These are phyloP conservation scores for Uncinocarpus reesii DNA, from an alignment of 2,329 filamentous ascomycete genomes.

Conservation along the genomic window DNA sequence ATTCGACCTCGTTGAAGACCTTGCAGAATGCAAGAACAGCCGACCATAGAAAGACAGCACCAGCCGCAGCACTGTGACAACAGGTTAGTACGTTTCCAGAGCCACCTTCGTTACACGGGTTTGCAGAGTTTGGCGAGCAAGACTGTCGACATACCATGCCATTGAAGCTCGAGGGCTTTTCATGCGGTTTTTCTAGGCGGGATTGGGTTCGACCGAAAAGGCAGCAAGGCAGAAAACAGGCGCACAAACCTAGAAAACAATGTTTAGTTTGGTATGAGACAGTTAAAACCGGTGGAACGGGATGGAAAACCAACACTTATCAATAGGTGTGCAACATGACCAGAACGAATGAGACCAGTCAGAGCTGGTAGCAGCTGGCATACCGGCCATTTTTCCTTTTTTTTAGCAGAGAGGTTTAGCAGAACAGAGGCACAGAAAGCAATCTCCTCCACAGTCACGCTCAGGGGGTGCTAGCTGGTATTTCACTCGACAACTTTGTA, in stretches of 20 bases:
- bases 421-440: no score
- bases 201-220: slow-evolving; percentile 26
- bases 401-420: no score
- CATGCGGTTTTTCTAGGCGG: slow-evolving; percentile 26
- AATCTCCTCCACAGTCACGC: no score
- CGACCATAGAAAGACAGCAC: slow-evolving; percentile 24
- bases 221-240: slow-evolving; percentile 22
- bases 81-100: no score
- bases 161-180: slow-evolving; percentile 24
- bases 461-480: no score
- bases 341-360: slow-evolving; percentile 28
- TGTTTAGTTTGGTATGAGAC: background rate
- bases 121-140: no score
- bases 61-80: slow-evolving; percentile 34
- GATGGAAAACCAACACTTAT: slow-evolving; percentile 23
- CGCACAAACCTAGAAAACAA: slow-evolving; percentile 21
- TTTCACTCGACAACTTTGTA: no score
- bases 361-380: slow-evolving; percentile 2
- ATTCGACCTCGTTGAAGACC: slow-evolving; percentile 48
- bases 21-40: slow-evolving; percentile 34
- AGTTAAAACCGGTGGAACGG: background rate
- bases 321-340: slow-evolving; percentile 26
- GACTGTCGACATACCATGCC: slow-evolving; percentile 21
- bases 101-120: no score
- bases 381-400: background rate